A percentile compares a stretch with the other conserved stretches of the same genome.
Conservation (phyloP, 768 basidiomycete species). For the Cubamyces lactineus region DNA sequence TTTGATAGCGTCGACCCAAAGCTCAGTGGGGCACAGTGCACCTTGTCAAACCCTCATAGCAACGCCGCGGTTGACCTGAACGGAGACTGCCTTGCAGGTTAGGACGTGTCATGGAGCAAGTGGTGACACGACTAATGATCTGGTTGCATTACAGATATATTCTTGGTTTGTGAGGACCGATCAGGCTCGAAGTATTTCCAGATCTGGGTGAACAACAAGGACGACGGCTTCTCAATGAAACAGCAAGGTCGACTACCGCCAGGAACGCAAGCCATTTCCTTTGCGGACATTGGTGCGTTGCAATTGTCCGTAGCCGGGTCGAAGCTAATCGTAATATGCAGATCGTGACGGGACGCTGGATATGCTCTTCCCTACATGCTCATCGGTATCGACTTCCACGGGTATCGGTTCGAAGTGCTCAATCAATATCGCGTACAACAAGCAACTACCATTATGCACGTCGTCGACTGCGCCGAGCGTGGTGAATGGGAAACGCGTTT, state of each 20-base stretch:
- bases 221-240: slow-evolving; percentile 70
- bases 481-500: slow-evolving; percentile 56
- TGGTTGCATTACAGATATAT: slow-evolving; percentile 57
- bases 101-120: slow-evolving; percentile 23
- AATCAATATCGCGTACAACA: slow-evolving; percentile 93
- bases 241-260: slow-evolving; percentile 70
- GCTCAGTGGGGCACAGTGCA: slow-evolving; percentile 69
- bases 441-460: slow-evolving; percentile 82
- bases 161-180: slow-evolving; percentile 80
- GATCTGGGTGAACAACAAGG: slow-evolving; percentile 90
- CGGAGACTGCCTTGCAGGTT: slow-evolving; percentile 94
- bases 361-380: slow-evolving; percentile 88
- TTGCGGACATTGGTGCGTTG: slow-evolving; percentile 84
- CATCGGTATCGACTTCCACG: slow-evolving; percentile 61
- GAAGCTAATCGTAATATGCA: slow-evolving; percentile 28
- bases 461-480: slow-evolving; percentile 52
- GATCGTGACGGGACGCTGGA: slow-evolving; percentile 98
- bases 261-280: slow-evolving; percentile 78
- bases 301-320: too few relatives aligned
- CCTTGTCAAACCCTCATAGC: slow-evolving; percentile 85
- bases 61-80: slow-evolving; percentile 94
- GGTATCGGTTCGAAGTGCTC: slow-evolving; percentile 78
- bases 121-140: not conserved
- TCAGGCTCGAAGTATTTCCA: slow-evolving; percentile 68
- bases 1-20: slow-evolving; percentile 55